Evolutionary conservation across 1,139 yeast species (phyloP).

Genomic region (Pichia cactophila): DNA sequence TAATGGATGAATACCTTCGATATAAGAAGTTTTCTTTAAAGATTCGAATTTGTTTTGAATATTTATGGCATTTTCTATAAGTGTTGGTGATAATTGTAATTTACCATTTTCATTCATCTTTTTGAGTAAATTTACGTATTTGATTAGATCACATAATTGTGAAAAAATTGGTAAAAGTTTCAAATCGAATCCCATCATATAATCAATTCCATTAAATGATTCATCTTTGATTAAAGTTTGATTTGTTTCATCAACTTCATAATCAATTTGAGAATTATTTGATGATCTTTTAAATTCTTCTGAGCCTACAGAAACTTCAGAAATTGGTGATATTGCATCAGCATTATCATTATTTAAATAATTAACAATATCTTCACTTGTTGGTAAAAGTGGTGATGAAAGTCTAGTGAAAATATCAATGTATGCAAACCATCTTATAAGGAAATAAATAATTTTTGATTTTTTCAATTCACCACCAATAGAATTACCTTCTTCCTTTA

Average conservation of each 20-base stretch:
- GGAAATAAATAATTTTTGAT: conserved; percentile 47
- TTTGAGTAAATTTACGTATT: conserved; percentile 29
- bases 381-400: conserved; percentile 31
- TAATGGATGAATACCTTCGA: conserved; percentile 14
- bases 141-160: conserved; percentile 38
- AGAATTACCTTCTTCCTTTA: conserved; percentile 12
- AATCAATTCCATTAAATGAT: conserved; percentile 41
- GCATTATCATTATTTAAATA: conserved; percentile 9
- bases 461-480: conserved; percentile 24
- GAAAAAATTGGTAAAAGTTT: conserved; percentile 44
- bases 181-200: conserved; percentile 52
- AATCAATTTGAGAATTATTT: conserved; percentile 21
- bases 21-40: conserved; percentile 24
- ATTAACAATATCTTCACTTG: conserved; percentile 19
- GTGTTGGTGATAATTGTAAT: conserved; percentile 29
- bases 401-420: conserved; percentile 62
- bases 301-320: conserved; percentile 9
- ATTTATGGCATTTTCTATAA: conserved; percentile 41
- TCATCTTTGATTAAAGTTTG: conserved; percentile 19
- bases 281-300: not conserved
- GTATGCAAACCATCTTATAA: conserved; percentile 67
- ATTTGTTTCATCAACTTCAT: conserved; percentile 18
- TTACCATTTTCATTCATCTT: conserved; percentile 5
- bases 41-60: conserved; percentile 34
- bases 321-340: conserved; percentile 9